phyloP scores from a whole-genome alignment of 1,284 basidiomycete species.

The Trichosporon faecale region DNA sequence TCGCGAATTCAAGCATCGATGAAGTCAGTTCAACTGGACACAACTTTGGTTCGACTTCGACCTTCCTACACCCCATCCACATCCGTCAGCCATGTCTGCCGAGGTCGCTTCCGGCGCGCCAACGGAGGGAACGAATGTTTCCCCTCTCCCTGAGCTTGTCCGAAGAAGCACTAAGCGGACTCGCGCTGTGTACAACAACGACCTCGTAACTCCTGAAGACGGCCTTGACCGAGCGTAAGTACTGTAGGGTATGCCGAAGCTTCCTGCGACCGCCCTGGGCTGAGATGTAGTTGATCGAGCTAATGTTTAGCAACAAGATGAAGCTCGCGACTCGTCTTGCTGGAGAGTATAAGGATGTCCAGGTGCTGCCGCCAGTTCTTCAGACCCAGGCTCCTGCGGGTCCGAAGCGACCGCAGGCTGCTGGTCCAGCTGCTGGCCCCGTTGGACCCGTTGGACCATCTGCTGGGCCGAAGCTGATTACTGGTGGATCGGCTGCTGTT shows the following conservation, averaged over 20 bases:
- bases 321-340: conserved; percentile 64
- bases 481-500: conserved; percentile 3
- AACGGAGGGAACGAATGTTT: conserved; percentile 28
- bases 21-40: not conserved
- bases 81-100: conserved; percentile 25
- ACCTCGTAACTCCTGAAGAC: conserved; percentile 35
- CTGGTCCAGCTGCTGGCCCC: conserved; percentile 60
- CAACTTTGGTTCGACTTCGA: not conserved
- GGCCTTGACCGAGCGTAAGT: conserved; percentile 50
- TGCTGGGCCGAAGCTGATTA: conserved; percentile 18
- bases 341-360: conserved; percentile 82
- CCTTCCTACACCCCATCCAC: not conserved
- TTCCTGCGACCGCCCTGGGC: too few species aligned
- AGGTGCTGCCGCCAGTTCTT: conserved; percentile 76
- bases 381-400: conserved; percentile 70
- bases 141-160: conserved; percentile 50
- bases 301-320: conserved; percentile 49
- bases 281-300: not conserved
- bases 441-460: conserved; percentile 65
- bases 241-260: not conserved
- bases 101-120: conserved; percentile 31
- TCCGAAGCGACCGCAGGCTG: conserved; percentile 61
- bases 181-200: conserved; percentile 49
- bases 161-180: conserved; percentile 52
- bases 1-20: not conserved